Evolutionary conservation across 2,329 filamentous ascomycete species (phyloP), one percentile per base, ranked within the genome.

Genomic region (Cordyceps farinosa): DNA sequence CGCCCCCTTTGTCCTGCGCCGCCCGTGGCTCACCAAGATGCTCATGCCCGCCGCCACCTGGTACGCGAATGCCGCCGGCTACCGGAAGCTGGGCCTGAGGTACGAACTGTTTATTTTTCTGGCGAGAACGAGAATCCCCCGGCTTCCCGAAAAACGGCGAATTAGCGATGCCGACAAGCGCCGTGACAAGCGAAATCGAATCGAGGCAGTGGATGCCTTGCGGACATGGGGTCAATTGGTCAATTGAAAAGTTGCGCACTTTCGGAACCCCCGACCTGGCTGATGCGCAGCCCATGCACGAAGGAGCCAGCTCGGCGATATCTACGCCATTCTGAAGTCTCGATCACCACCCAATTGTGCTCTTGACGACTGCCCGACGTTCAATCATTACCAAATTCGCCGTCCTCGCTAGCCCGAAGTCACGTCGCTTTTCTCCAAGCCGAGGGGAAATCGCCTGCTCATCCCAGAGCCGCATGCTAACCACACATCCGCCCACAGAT

Each of bases 11-110:
- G 86, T 97, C 75, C 75, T 87, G 76, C 90, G 90, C 83, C 88
- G 92, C 74, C 93, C 94, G 70, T 97, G 91, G 91, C 87, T 98
- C 75, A 81, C 83, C 78, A 88, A 75, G 68, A 65, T 90, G 80
- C 80, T 98, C 78, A 86, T 82, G 82, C 95, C 95, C 69, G 76
- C 97, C 69, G 86, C 93, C 78, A 85, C 87, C 74, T 97, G 92
- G 92, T 98, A 98, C 82, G 80, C 81, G 80, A 89, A 94, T 76
- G 90, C 92, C 72, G 85, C 93, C 72, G 94, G 94, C 76, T 97
- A 97, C 86, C 90, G 92, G 80, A 87, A 94, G 86, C 84, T 97
- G 74, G 94, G 94, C 74, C 84, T 97, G 80, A 90, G 84, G 92
- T 97, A 89, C 77, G 75, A 70, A 69, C 69, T 9, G 1, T 32